Conservation (phyloP, 352 stramenopile species). For the Phytophthora rubi region DNA sequence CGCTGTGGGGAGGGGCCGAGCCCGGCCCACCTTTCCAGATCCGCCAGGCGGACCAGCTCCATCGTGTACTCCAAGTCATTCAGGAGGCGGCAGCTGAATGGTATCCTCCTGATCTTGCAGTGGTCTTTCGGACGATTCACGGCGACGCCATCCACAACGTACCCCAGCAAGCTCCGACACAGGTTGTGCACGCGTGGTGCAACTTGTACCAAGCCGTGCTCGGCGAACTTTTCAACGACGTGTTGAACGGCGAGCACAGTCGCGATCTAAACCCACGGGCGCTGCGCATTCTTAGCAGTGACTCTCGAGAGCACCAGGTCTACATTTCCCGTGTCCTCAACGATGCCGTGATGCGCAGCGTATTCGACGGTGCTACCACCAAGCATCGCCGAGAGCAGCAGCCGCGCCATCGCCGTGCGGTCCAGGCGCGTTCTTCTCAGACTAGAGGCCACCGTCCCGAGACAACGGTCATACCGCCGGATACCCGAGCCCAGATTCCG, state of each 20-base stretch:
- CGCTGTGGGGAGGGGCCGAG: constrained; percentile 1
- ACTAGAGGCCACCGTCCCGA: too few relatives aligned
- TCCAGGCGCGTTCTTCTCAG: too few relatives aligned
- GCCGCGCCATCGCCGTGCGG: too few relatives aligned
- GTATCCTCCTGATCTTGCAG: not conserved
- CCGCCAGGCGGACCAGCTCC: not conserved
- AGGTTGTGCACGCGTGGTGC: not conserved
- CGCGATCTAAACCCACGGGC: not conserved
- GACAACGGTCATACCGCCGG: too few relatives aligned
- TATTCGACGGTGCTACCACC: too few relatives aligned
- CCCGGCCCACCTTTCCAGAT: constrained; percentile 8
- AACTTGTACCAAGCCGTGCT: not conserved
- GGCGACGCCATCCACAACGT: not conserved
- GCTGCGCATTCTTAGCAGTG: not conserved
- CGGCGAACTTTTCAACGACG: not conserved
- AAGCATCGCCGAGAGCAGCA: too few relatives aligned
- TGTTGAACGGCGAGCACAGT: not conserved
- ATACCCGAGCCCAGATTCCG: too few relatives aligned
- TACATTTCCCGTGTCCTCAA: too few relatives aligned
- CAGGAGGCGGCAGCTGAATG: not conserved
- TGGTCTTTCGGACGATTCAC: not conserved
- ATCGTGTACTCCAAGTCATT: not conserved
- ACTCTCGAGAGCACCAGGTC: constrained; percentile 1
- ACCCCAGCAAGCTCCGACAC: too few relatives aligned
- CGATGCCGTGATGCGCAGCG: too few relatives aligned